Base-by-base conservation (phyloP, 768 basidiomycete species). In the Terana coerulea region DNA sequence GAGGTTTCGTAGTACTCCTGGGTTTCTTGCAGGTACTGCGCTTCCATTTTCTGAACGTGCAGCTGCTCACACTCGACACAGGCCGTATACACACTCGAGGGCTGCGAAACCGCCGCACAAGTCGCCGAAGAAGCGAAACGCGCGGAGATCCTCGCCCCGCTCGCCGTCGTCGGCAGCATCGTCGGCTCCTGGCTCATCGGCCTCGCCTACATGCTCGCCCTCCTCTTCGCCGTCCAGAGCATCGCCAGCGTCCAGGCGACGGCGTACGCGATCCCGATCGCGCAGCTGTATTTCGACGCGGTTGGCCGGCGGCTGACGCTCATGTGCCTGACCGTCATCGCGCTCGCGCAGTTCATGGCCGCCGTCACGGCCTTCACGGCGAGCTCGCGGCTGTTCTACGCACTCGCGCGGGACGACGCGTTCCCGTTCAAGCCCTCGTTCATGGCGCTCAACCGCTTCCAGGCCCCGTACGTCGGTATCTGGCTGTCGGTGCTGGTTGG, bases 21-120 rank as follows among this genome's bases (percentile, higher is more conserved):
- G 80, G 80, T 8, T 81, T 82, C 59, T 72, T 78, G 3, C 77
- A 78, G 61, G 75, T 66, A 49, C 29, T 59, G 33, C 46, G 12
- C 21, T 45, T 8, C 14, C 46, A 26, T 10, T 35, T 17, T 33
- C 31, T 15, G 15, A 30, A 1, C 5, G 17, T 22, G n/a, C 33
- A 34, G 22, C 1, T 43, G 5, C 19, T 52, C 24, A 34, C 41
- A 24, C 1, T 45, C n/a, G 4, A n/a, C 17, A 17, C 40, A 76
- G 73, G 78, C 79, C 5, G 80, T 81, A 11, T 81, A 81, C 56
- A 80, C 80, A 1, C 70, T 81, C 24, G 80, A 80, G 64, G 80
- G 80, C 21, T 81, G 79, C 60, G 80, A 81, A 59, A 82, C 80
- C 4, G 79, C 80, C 34, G 80, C 81, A n/a, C 80, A 82, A 59